Base-by-base conservation (phyloP, 2,329 filamentous ascomycete genomes). In the Alternaria hordeiaustralica region DNA sequence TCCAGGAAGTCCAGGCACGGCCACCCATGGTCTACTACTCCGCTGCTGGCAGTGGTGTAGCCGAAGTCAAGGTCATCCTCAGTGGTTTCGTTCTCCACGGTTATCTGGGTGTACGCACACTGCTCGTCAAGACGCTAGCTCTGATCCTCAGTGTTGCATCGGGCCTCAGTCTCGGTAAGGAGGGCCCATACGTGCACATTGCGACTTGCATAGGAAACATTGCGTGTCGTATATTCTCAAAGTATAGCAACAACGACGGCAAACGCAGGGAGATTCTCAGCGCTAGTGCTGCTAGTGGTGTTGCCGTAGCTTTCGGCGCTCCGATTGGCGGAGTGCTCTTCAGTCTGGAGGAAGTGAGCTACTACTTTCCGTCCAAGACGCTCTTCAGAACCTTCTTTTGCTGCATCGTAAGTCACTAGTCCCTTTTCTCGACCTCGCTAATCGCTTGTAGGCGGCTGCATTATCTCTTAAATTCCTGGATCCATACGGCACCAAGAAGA, bases 351-450 rank as follows among this genome's bases (percentile, higher is more conserved):
- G 96, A 98, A 85, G 94, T 98, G 66, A 90, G 92, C 71, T 98
- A 98, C 80, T 98, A 98, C 80, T 98, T 98, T 78, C 95, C 96
- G 0, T 93, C 95, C 6, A 98, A 99, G 82, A 98, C 95, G 0
- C 87, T 99, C 9, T 99, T 99, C 83, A 87, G 96, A 57, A 98
- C 96, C 0, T 99, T 99, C 80, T 98, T 98, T 81, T 98, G 95
- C 83, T 98, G 95, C 80, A 98, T 98, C 72, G 90, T 92, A 78
- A 77, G 82, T 56, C 13, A 13, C 46, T 43, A 44, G 3, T 4
- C 6, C 7, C 26, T 63, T 51, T 61, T 49, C 45, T 25, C 9
- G 46, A 20, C 30, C 18, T 45, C 9, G 41, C 69, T 76, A 60
- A 76, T 49, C 0, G 4, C 25, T 9, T 3, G 5, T 50, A 82